These are phyloP conservation scores for Pisolithus marmoratus DNA, from an alignment of 768 basidiomycete species.

Conservation along the genomic window DNA sequence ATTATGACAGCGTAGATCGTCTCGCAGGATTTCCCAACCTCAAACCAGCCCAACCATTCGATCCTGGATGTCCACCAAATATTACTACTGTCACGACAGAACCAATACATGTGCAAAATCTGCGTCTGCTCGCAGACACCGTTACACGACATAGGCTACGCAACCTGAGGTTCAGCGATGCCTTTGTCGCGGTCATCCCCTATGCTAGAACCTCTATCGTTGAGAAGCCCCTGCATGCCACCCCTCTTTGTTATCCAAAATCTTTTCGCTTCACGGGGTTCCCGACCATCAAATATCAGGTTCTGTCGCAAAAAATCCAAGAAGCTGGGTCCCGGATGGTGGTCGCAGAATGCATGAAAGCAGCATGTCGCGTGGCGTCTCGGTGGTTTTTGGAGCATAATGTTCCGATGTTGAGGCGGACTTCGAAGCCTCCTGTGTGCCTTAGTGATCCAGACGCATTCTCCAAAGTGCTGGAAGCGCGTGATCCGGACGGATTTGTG, in stretches of 20 bases:
- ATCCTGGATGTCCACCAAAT: not conserved
- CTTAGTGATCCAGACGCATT: constrained; percentile 28
- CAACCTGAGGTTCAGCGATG: constrained; percentile 15
- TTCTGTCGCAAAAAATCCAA: constrained; percentile 20
- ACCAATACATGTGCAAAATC: constrained; percentile 17
- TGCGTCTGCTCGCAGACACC: constrained; percentile 28
- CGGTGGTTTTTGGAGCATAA: constrained; percentile 55
- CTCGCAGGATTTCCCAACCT: constrained; percentile 31
- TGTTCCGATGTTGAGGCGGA: constrained; percentile 62
- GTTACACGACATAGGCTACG: constrained; percentile 20
- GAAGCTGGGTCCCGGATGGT: constrained; percentile 45
- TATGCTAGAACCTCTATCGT: constrained; percentile 22
- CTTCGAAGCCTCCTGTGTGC: constrained; percentile 28
- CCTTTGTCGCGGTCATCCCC: constrained; percentile 22
- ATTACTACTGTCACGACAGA: not conserved
- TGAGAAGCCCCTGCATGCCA: constrained; percentile 27
- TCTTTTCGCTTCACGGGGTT: constrained; percentile 41
- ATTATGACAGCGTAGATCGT: constrained; percentile 65
- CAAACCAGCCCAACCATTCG: constrained; percentile 19
- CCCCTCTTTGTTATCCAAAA: constrained; percentile 22
- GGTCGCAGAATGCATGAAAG: constrained; percentile 79
- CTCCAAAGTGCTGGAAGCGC: constrained; percentile 41
- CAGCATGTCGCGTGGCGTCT: constrained; percentile 73
- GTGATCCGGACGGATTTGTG: constrained; percentile 44
- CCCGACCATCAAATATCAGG: constrained; percentile 44